phyloP scores from a whole-genome alignment of 176 grass and related monocot species.

The Paspalum notatum region DNA sequence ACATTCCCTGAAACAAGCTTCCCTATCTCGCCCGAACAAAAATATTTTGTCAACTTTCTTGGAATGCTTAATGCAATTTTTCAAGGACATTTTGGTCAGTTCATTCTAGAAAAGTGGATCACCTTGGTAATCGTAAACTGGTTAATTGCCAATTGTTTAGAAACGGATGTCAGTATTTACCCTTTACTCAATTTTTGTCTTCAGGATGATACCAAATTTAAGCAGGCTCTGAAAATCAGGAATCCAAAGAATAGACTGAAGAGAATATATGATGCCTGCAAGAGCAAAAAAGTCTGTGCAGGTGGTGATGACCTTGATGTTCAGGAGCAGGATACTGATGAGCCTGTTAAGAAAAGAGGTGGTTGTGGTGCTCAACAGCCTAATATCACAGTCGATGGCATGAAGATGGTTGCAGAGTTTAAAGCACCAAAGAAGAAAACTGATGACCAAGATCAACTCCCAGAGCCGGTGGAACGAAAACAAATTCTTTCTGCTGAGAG shows the following conservation, averaged over 20 bases:
- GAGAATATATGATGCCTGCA: constrained; percentile 95
- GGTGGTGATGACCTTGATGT: constrained; percentile 80
- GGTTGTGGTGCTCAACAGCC: constrained; percentile 94
- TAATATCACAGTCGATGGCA: constrained; percentile 92
- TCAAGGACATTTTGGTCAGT: too few species aligned
- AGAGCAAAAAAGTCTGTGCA: constrained; percentile 80
- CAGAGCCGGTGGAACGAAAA: constrained; percentile 88
- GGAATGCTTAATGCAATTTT: too few species aligned
- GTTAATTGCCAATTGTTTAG: too few species aligned
- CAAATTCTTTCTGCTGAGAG: constrained; percentile 89
- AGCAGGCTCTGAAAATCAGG: constrained; percentile 86
- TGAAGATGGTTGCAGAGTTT: constrained; percentile 93
- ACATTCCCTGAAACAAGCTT: too few species aligned
- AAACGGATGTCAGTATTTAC: background rate
- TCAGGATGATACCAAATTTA: constrained; percentile 81
- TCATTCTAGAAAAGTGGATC: too few species aligned
- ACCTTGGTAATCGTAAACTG: too few species aligned
- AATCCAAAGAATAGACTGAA: constrained; percentile 86
- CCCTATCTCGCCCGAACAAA: too few species aligned
- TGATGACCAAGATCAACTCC: constrained; percentile 88
- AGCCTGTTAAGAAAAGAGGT: constrained; percentile 74
- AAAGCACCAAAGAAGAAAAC: constrained; percentile 81
- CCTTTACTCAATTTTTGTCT: background rate
- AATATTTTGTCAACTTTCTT: too few species aligned
- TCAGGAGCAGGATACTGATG: constrained; percentile 74